Evolutionary conservation across 805 yeast genomes (phyloP).

Genomic region (Ogataea salicorniae): DNA sequence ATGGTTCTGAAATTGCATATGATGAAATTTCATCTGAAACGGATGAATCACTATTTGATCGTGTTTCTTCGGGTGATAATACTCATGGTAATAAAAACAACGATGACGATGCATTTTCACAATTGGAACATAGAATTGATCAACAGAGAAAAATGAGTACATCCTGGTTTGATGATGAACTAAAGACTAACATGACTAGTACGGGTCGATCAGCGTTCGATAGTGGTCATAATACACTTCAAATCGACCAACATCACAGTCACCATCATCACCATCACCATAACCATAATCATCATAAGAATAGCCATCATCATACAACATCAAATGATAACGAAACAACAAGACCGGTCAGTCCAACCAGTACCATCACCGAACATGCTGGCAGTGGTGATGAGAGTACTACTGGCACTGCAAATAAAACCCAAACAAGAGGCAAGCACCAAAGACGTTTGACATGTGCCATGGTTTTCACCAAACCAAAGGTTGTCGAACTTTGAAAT

Average conservation of each 20-base stretch:
- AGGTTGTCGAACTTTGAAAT: constrained; percentile 23
- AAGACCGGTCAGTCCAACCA: not conserved
- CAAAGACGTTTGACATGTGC: constrained; percentile 43
- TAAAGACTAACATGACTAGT: not conserved
- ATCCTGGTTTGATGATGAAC: constrained; percentile 15
- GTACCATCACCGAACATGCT: too few species aligned
- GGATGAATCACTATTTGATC: too few species aligned
- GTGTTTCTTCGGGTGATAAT: too few species aligned
- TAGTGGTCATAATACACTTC: not conserved
- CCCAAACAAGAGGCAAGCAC: constrained; percentile 24
- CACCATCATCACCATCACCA: constrained; percentile 1
- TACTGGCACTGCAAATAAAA: not conserved
- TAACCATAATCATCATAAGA: not conserved
- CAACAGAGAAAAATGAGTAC: constrained; percentile 10
- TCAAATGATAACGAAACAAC: not conserved
- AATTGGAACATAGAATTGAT: constrained; percentile 13
- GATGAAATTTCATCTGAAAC: too few species aligned
- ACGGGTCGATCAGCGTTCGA: not conserved
- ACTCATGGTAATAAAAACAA: not conserved
- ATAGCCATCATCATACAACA: constrained; percentile 1
- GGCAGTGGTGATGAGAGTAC: too few species aligned
- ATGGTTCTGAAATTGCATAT: too few species aligned
- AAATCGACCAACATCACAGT: not conserved
- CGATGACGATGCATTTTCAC: constrained; percentile 12
- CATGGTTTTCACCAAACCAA: constrained; percentile 38